Conservation (phyloP, 2,329 filamentous ascomycete genomes). For the Drechslerella stenobrocha region DNA sequence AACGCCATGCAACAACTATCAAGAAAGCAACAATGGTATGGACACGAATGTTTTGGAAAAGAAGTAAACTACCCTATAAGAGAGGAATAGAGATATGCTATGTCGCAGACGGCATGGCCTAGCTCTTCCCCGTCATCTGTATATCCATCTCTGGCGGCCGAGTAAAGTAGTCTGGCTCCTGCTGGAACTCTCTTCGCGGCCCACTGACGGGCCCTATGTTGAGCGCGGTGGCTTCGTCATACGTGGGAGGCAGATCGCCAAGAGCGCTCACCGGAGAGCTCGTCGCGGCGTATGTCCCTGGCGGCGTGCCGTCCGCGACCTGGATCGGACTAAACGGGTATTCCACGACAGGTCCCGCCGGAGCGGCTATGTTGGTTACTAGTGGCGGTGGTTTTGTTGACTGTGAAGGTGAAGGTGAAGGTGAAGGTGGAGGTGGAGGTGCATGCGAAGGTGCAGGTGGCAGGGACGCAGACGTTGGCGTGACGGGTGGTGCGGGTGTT, state of each 20-base stretch:
- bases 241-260: constrained; percentile 51
- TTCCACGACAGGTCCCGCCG: constrained; percentile 18
- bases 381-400: constrained; percentile 28
- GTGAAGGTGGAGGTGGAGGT: constrained; percentile 6
- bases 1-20: constrained; percentile 13
- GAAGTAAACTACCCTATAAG: too few species aligned
- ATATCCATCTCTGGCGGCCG: constrained; percentile 38
- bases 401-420: constrained; percentile 3
- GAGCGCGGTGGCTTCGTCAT: constrained; percentile 52
- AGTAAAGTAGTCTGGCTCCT: constrained; percentile 38
- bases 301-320: constrained; percentile 21
- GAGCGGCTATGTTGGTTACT: constrained; percentile 20
- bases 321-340: constrained; percentile 46
- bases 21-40: constrained; percentile 18
- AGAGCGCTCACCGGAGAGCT: constrained; percentile 26
- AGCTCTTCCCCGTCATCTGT: constrained; percentile 33
- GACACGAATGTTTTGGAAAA: constrained; percentile 9
- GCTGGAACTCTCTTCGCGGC: constrained; percentile 49
- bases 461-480: constrained; percentile 6
- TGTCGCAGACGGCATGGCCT: neutral
- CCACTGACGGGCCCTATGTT: constrained; percentile 52
- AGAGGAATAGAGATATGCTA: neutral
- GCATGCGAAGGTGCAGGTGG: constrained; percentile 16
- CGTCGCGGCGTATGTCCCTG: constrained; percentile 21
- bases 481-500: constrained; percentile 31